phyloP scores from a whole-genome alignment of 148 eudicot genomes.

The Chenopodium suecicum region DNA sequence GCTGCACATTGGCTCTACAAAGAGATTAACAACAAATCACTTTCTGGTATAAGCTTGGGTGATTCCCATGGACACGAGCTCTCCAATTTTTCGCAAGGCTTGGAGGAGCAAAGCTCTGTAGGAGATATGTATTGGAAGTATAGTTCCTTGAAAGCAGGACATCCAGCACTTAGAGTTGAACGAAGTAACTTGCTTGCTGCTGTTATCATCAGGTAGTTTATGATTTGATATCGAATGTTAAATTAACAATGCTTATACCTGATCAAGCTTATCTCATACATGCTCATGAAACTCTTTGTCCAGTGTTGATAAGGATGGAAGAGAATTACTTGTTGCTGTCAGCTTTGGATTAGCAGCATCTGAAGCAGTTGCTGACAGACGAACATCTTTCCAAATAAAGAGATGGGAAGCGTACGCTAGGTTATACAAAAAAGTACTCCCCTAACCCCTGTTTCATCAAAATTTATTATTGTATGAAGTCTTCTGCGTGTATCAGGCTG shows the following conservation, averaged over 20 bases:
- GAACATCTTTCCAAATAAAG: slow-evolving; percentile 65
- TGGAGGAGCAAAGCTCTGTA: slow-evolving; percentile 44
- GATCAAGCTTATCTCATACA: not conserved
- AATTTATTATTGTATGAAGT: not conserved
- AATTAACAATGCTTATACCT: not conserved
- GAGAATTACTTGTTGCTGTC: slow-evolving; percentile 88
- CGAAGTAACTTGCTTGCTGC: slow-evolving; percentile 95
- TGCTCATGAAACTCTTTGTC: slow-evolving; percentile 27
- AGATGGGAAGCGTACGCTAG: slow-evolving; percentile 95
- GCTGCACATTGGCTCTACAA: slow-evolving; percentile 99
- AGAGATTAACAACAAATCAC: slow-evolving; percentile 58
- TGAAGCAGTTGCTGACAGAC: slow-evolving; percentile 89
- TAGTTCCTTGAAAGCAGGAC: slow-evolving; percentile 65
- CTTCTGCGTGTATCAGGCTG: not conserved
- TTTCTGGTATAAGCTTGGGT: slow-evolving; percentile 33
- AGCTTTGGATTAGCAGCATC: slow-evolving; percentile 80
- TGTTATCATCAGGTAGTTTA: slow-evolving; percentile 65
- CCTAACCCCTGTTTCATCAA: not conserved
- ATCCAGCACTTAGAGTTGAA: slow-evolving; percentile 87
- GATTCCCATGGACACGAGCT: slow-evolving; percentile 44
- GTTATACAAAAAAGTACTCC: slow-evolving; percentile 72
- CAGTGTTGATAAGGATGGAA: slow-evolving; percentile 85
- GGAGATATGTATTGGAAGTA: slow-evolving; percentile 51
- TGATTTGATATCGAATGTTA: not conserved
- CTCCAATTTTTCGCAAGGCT: slow-evolving; percentile 43